Evolutionary conservation across 1,284 basidiomycete genomes (phyloP).

Genomic region (Malassezia psittaci): DNA sequence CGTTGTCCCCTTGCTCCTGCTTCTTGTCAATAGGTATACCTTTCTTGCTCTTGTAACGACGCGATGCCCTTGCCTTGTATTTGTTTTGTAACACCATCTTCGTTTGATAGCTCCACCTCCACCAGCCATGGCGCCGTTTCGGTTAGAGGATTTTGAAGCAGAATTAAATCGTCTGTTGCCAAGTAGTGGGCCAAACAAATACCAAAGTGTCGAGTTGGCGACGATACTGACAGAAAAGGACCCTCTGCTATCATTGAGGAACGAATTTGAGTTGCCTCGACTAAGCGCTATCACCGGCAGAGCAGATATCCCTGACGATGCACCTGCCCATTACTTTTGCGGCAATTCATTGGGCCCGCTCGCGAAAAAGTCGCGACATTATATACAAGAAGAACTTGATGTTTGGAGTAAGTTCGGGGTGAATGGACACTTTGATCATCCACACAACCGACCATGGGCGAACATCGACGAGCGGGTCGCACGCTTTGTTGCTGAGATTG

Average conservation of each 20-base stretch:
- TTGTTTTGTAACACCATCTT: slow-evolving; percentile 46
- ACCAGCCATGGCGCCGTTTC: not conserved
- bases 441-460: slow-evolving; percentile 72
- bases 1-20: not conserved
- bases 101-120: not conserved
- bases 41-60: slow-evolving; percentile 27
- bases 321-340: slow-evolving; percentile 67
- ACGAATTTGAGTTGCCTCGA: slow-evolving; percentile 26
- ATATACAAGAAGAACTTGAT: slow-evolving; percentile 72
- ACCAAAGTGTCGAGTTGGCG: not conserved
- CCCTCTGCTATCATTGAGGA: slow-evolving; percentile 20
- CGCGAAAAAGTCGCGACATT: slow-evolving; percentile 61
- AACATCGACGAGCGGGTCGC: slow-evolving; percentile 64
- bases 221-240: not conserved
- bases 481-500: slow-evolving; percentile 67
- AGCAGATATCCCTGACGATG: slow-evolving; percentile 8
- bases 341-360: slow-evolving; percentile 88
- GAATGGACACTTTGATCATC: slow-evolving; percentile 81
- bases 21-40: not conserved
- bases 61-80: slow-evolving; percentile 44
- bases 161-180: not conserved
- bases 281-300: slow-evolving; percentile 20
- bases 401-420: slow-evolving; percentile 76
- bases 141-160: not conserved
- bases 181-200: not conserved